These are phyloP conservation scores for Solidago caesia DNA, from an alignment of 129 eudicot genomes.

Conservation along the genomic window DNA sequence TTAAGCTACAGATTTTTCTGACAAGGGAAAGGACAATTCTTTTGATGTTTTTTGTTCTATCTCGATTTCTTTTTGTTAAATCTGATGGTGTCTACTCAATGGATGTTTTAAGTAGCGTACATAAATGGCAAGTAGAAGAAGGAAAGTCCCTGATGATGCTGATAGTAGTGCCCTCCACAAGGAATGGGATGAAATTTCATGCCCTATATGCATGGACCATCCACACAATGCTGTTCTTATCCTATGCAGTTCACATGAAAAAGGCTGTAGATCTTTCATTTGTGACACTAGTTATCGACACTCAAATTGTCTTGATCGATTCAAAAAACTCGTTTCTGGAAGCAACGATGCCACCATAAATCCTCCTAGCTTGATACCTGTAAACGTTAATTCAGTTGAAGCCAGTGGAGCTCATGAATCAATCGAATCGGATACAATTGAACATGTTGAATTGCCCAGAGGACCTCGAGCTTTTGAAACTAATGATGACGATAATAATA, in stretches of 20 bases:
- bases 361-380: slow-evolving; percentile 28
- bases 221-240: slow-evolving; percentile 97
- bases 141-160: slow-evolving; percentile 64
- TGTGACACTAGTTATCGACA: slow-evolving; percentile 96
- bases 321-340: slow-evolving; percentile 56
- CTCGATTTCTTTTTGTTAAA: slow-evolving; percentile 11
- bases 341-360: slow-evolving; percentile 23
- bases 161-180: slow-evolving; percentile 61
- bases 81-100: slow-evolving; percentile 37
- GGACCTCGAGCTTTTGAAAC: slow-evolving; percentile 21
- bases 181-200: slow-evolving; percentile 88
- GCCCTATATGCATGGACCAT: slow-evolving; percentile 98
- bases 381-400: slow-evolving; percentile 22
- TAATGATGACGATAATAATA: background rate
- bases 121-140: slow-evolving; percentile 86
- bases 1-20: background rate
- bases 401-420: slow-evolving; percentile 18
- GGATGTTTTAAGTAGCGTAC: slow-evolving; percentile 46
- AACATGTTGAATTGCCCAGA: slow-evolving; percentile 34
- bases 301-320: slow-evolving; percentile 90
- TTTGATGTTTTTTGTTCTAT: slow-evolving; percentile 24
- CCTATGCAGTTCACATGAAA: slow-evolving; percentile 72
- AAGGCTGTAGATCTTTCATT: slow-evolving; percentile 87
- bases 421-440: slow-evolving; percentile 17
- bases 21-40: background rate